These are phyloP conservation scores for Pisolithus microcarpus DNA, from an alignment of 768 basidiomycete species.

Conservation along the genomic window DNA sequence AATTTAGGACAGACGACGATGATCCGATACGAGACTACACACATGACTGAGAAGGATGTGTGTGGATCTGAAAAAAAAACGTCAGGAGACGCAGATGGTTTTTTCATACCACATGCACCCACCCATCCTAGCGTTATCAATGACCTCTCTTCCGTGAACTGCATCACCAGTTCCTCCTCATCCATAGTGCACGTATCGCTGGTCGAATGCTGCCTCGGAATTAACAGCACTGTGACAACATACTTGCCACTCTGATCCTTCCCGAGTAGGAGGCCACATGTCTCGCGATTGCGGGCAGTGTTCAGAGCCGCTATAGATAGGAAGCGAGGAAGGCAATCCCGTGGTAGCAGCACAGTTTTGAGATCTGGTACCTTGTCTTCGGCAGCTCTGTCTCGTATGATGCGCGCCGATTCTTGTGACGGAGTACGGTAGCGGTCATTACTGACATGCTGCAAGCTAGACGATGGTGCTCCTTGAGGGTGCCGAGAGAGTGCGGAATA, in stretches of 20 bases:
- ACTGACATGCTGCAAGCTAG: constrained; percentile 18
- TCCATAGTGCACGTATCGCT: constrained; percentile 92
- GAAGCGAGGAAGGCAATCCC: constrained; percentile 69
- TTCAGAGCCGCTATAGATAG: constrained; percentile 71
- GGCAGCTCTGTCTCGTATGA: constrained; percentile 21
- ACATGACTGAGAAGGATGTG: constrained; percentile 87
- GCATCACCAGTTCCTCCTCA: constrained; percentile 79
- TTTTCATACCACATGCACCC: constrained; percentile 17
- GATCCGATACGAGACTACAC: constrained; percentile 18
- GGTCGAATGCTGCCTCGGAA: constrained; percentile 85
- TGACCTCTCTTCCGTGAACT: constrained; percentile 74
- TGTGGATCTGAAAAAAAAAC: constrained; percentile 62
- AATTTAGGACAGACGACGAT: neutral
- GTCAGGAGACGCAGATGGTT: neutral
- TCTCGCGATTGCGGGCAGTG: constrained; percentile 74
- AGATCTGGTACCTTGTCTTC: constrained; percentile 38
- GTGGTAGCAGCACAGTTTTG: constrained; percentile 62
- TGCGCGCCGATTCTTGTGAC: constrained; percentile 30
- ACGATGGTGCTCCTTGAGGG: constrained; percentile 15
- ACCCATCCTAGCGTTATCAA: constrained; percentile 92
- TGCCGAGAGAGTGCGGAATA: constrained; percentile 23
- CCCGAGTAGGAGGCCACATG: constrained; percentile 82
- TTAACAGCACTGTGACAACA: constrained; percentile 72
- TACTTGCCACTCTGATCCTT: constrained; percentile 52
- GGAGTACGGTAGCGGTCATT: constrained; percentile 26